Evolutionary conservation across 1,139 yeast species (phyloP).

Genomic region (Suhomyces ambrosiae): DNA sequence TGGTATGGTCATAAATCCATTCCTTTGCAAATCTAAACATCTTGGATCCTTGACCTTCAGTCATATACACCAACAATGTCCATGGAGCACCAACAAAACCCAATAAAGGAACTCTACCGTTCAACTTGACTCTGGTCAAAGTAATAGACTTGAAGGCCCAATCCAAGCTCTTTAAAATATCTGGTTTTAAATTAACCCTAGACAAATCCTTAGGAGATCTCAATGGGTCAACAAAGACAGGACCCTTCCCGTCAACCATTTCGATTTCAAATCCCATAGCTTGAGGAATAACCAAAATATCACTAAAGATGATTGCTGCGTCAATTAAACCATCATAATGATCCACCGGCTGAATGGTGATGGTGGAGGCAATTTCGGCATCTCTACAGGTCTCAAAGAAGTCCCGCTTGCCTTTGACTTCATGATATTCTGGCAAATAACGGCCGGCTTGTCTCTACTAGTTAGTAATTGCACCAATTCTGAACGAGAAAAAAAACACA

Average conservation of each 20-base stretch:
- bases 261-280: constrained; percentile 96
- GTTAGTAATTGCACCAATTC: constrained; percentile 14
- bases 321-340: constrained; percentile 88
- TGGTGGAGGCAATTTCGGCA: constrained; percentile 89
- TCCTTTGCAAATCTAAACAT: constrained; percentile 88
- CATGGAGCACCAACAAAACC: constrained; percentile 99
- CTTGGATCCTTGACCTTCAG: constrained; percentile 96
- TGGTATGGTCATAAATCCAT: constrained; percentile 84
- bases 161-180: constrained; percentile 73
- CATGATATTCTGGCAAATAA: constrained; percentile 87
- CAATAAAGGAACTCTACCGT: constrained; percentile 89
- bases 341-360: constrained; percentile 93
- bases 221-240: constrained; percentile 87
- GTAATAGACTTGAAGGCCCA: constrained; percentile 96
- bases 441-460: constrained; percentile 80
- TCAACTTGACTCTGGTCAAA: constrained; percentile 75
- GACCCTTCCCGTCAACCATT: constrained; percentile 95
- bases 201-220: constrained; percentile 70
- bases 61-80: constrained; percentile 95
- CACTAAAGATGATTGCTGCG: constrained; percentile 96
- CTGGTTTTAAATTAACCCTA: constrained; percentile 60
- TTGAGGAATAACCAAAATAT: constrained; percentile 94
- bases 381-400: constrained; percentile 93
- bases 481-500: constrained; percentile 28
- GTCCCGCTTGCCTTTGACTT: constrained; percentile 82